A percentile compares a stretch with the other conserved stretches of the same genome.
These are phyloP conservation scores for Colletotrichum sp. DNA, from an alignment of 2,329 filamentous ascomycete species.

Conservation along the genomic window DNA sequence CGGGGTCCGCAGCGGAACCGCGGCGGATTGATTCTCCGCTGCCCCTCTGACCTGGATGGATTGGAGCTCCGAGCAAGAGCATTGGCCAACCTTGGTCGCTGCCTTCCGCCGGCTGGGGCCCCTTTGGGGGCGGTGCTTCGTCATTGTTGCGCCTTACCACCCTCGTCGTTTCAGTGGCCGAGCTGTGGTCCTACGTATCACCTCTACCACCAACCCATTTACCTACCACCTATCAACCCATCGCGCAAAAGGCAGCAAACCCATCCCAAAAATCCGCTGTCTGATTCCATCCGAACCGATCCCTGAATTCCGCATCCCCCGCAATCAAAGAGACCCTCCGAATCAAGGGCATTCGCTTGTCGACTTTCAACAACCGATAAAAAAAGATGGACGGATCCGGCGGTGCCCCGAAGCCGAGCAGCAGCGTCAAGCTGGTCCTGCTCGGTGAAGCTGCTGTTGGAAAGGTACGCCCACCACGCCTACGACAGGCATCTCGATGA, in stretches of 20 bases:
- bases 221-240: conserved; percentile 11
- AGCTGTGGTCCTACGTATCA: conserved; percentile 15
- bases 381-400: conserved; percentile 69
- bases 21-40: conserved; percentile 16
- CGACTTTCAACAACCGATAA: not conserved
- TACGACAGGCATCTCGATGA: not conserved
- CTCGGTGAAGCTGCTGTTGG: conserved; percentile 97
- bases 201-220: not conserved
- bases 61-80: conserved; percentile 10
- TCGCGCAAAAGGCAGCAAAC: conserved; percentile 12
- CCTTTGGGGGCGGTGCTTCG: conserved; percentile 22
- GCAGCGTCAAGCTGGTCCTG: conserved; percentile 98
- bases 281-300: not conserved
- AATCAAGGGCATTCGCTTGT: not conserved
- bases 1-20: not conserved
- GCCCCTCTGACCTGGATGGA: not conserved
- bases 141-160: conserved; percentile 30
- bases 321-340: not conserved
- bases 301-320: not conserved
- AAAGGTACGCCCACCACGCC: conserved; percentile 69
- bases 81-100: conserved; percentile 14
- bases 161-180: conserved; percentile 19
- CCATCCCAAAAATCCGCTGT: not conserved
- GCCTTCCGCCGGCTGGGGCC: not conserved
- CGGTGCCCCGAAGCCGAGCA: conserved; percentile 88